phyloP scores from a whole-genome alignment of 768 basidiomycete species.

The Mycena epipterygia region DNA sequence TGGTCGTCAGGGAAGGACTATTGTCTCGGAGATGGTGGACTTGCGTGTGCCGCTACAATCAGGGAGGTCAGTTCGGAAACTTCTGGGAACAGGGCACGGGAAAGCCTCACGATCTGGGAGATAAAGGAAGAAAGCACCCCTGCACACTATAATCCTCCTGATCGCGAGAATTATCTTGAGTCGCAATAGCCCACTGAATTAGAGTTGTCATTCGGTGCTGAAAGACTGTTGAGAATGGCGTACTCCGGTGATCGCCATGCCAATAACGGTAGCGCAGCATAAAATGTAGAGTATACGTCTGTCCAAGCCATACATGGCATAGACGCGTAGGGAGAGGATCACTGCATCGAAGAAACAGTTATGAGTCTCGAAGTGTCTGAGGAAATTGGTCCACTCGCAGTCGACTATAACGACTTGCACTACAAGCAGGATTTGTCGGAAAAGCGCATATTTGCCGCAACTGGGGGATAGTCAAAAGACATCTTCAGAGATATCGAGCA shows the following conservation, averaged over 20 bases:
- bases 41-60: neutral
- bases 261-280: neutral
- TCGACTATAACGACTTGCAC: conserved; percentile 6
- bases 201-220: neutral
- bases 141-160: conserved; percentile 3
- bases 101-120: neutral
- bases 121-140: conserved; percentile 1
- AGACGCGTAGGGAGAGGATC: conserved; percentile 11
- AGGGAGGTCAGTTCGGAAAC: neutral
- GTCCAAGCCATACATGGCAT: conserved; percentile 3
- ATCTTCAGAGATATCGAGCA: neutral
- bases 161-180: neutral
- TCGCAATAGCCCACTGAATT: neutral
- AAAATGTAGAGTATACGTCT: conserved; percentile 1
- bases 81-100: too few species aligned
- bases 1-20: neutral
- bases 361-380: neutral
- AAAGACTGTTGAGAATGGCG: neutral
- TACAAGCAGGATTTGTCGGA: neutral
- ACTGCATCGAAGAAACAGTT: neutral
- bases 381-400: neutral
- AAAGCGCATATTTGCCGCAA: neutral
- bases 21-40: neutral
- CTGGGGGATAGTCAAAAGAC: neutral
- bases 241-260: neutral